Conservation (phyloP, 371 early-diverging fungal species). For the Furculomyces boomerangus region DNA sequence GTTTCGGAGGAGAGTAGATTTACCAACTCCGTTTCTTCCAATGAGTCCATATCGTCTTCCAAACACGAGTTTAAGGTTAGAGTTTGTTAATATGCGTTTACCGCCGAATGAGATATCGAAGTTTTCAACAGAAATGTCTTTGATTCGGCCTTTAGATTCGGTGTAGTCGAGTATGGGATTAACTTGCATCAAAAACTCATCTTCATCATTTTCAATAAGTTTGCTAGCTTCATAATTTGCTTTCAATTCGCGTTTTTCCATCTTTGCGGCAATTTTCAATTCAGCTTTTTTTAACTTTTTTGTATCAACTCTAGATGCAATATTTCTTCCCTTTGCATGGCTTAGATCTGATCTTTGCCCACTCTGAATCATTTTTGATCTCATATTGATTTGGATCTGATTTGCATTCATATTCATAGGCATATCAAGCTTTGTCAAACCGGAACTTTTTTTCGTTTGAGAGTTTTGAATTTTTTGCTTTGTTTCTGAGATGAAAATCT, state of each 20-base stretch:
- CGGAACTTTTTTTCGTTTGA: slow-evolving; percentile 1
- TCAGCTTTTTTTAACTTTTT: slow-evolving; percentile 86
- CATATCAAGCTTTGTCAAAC: slow-evolving; percentile 12
- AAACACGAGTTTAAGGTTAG: slow-evolving; percentile 62
- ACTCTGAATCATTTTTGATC: slow-evolving; percentile 6
- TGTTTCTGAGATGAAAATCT: slow-evolving; percentile 28
- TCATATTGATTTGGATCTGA: slow-evolving; percentile 20
- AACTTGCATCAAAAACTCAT: slow-evolving; percentile 48
- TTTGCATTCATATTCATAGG: slow-evolving; percentile 24
- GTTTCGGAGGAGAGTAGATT: slow-evolving; percentile 89
- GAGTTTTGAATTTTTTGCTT: slow-evolving; percentile 11
- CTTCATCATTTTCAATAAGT: slow-evolving; percentile 47
- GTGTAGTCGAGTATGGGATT: slow-evolving; percentile 74
- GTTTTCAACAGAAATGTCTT: slow-evolving; percentile 88
- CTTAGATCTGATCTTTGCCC: slow-evolving; percentile 15
- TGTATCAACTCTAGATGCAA: slow-evolving; percentile 74
- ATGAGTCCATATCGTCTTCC: slow-evolving; percentile 94
- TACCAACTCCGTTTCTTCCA: slow-evolving; percentile 98
- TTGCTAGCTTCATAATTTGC: slow-evolving; percentile 62
- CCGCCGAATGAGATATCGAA: slow-evolving; percentile 93
- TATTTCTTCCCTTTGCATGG: slow-evolving; percentile 18
- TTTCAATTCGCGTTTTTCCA: slow-evolving; percentile 59
- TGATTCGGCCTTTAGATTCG: slow-evolving; percentile 60
- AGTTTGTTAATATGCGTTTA: slow-evolving; percentile 77
- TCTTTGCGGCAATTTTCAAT: slow-evolving; percentile 72